These are phyloP conservation scores for Fusarium nanum DNA, from an alignment of 2,329 filamentous ascomycete species.

Conservation along the genomic window DNA sequence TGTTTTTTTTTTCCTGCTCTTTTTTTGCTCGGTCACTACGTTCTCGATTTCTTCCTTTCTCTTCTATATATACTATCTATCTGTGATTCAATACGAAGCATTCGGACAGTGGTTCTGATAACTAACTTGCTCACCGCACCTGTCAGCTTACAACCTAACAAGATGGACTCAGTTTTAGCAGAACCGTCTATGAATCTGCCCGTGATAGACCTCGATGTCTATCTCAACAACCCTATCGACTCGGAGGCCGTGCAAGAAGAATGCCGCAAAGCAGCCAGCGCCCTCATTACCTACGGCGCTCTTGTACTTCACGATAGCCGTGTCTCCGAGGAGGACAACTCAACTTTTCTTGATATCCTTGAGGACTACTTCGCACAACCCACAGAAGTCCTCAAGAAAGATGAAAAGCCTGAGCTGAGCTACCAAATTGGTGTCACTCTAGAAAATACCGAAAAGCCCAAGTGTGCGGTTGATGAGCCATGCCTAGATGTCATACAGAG, in stretches of 20 bases:
- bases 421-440: slow-evolving; percentile 73
- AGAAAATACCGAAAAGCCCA: slow-evolving; percentile 72
- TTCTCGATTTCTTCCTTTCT: neutral
- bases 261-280: slow-evolving; percentile 64
- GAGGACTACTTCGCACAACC: slow-evolving; percentile 74
- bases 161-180: slow-evolving; percentile 41
- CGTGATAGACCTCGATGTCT: slow-evolving; percentile 69
- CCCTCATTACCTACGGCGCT: slow-evolving; percentile 70
- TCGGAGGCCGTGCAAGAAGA: slow-evolving; percentile 61
- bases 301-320: slow-evolving; percentile 70
- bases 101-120: neutral
- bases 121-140: neutral
- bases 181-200: slow-evolving; percentile 66
- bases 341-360: slow-evolving; percentile 69
- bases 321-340: slow-evolving; percentile 66
- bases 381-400: slow-evolving; percentile 56
- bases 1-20: neutral
- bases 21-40: slow-evolving; percentile 16
- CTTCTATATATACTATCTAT: slow-evolving; percentile 4
- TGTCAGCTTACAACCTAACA: neutral
- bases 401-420: slow-evolving; percentile 68
- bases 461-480: slow-evolving; percentile 71
- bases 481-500: slow-evolving; percentile 68
- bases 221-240: slow-evolving; percentile 58
- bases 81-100: neutral